phyloP scores from a whole-genome alignment of 768 basidiomycete species.

The Calocera viscosa region DNA sequence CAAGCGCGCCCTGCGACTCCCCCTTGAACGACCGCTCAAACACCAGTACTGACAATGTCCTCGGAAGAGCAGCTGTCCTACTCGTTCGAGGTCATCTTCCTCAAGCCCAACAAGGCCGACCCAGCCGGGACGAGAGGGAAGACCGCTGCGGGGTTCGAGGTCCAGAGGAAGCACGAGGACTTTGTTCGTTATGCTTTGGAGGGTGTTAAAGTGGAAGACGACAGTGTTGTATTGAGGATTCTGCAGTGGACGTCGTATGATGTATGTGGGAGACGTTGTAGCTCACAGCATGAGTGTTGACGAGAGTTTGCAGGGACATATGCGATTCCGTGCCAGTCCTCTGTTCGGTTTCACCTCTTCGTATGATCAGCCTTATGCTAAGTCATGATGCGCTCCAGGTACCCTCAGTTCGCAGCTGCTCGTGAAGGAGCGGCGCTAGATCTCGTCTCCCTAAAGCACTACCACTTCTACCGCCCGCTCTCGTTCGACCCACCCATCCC shows the following conservation, averaged over 20 bases:
- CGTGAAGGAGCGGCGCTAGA: not conserved
- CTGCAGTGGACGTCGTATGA: constrained; percentile 6
- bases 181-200: not conserved
- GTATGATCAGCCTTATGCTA: not conserved
- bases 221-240: not conserved
- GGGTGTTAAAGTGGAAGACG: not conserved
- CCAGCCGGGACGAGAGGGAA: not conserved
- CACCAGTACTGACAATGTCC: not conserved
- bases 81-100: not conserved
- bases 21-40: not conserved
- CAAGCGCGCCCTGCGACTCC: too few species aligned
- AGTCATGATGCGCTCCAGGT: not conserved
- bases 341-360: not conserved
- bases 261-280: not conserved
- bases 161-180: not conserved
- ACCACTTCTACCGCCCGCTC: not conserved
- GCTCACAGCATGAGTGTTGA: not conserved
- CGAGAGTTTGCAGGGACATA: not conserved
- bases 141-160: not conserved
- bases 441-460: not conserved
- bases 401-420: not conserved
- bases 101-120: constrained; percentile 5
- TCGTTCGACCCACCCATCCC: not conserved
- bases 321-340: not conserved
- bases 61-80: not conserved